Base-by-base conservation (phyloP, 1,139 yeast species). In the Pichia cactophila region DNA sequence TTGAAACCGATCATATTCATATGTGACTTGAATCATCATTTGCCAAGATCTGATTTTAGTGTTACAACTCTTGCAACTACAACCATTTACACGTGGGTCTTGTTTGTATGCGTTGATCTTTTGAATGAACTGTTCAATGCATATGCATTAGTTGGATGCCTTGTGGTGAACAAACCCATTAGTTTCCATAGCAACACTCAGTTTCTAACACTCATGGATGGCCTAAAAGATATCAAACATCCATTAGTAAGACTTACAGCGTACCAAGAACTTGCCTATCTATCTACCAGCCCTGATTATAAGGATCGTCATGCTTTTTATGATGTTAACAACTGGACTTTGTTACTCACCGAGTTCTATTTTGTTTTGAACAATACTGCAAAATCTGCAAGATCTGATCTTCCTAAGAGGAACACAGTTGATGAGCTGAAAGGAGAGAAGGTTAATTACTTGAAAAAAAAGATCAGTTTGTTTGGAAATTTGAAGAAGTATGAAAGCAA, bases 141-240 rank as follows among this genome's bases (percentile, higher is more conserved):
- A 4, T 90, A 87, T 64, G 75, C 90, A 61, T 76, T 89, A 9
- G 75, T 86, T 53, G 96, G 97, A 0, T 92, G 97, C 56, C 66
- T 85, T 46, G 88, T 85, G 59, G 80, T 87, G 35, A 82, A 83
- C 28, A 80, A 79, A 51, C 80, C 86, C 23, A 74, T 89, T 33
- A 81, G 92, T 42, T 71, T 81, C 7, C 72, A 79, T 45, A 80
- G 92, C 17, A 67, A 82, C 0, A 88, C 86, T 54, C 92, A 90
- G 4, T 75, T 86, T 50, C 82, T 78, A 45, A 83, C 95, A 2
- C 70, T 90, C 47, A 67, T 89, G 11, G 73, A 84, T 4, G 97
- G 97, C 0, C 72, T 90, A 55, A 73, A 77, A 42, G 73, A 73
- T 51, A 67, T 75, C 5, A 70, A 72, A 17, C 71, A 77, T 49